These are phyloP conservation scores for Fusarium pseudograminearum DNA, from an alignment of 2,329 filamentous ascomycete species.

Conservation along the genomic window DNA sequence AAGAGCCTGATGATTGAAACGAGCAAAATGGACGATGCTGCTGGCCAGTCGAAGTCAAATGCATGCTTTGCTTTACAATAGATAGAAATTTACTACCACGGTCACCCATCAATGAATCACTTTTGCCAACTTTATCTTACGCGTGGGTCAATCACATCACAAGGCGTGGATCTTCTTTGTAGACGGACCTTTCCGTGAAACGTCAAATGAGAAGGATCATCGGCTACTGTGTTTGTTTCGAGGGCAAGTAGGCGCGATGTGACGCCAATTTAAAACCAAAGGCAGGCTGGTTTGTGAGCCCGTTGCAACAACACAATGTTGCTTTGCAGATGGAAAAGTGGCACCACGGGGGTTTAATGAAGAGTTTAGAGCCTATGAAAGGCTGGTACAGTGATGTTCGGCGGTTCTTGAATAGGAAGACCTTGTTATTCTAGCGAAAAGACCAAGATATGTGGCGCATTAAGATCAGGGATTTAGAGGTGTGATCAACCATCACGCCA, in stretches of 20 bases:
- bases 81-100: slow-evolving; percentile 45
- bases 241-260: slow-evolving; percentile 32
- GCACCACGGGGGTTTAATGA: slow-evolving; percentile 30
- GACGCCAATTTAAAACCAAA: slow-evolving; percentile 41
- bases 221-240: slow-evolving; percentile 41
- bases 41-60: slow-evolving; percentile 46
- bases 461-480: slow-evolving; percentile 33
- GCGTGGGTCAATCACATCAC: not conserved
- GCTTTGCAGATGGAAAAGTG: slow-evolving; percentile 38
- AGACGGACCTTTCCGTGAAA: slow-evolving; percentile 31
- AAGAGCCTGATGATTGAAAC: slow-evolving; percentile 47
- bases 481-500: slow-evolving; percentile 31
- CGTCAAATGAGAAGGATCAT: slow-evolving; percentile 32
- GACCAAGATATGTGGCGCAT: slow-evolving; percentile 17
- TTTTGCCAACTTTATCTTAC: slow-evolving; percentile 4
- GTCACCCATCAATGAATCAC: slow-evolving; percentile 43
- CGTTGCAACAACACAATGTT: slow-evolving; percentile 41
- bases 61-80: slow-evolving; percentile 43
- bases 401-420: slow-evolving; percentile 33
- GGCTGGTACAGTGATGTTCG: slow-evolving; percentile 29
- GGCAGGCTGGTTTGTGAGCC: slow-evolving; percentile 29
- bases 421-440: slow-evolving; percentile 6
- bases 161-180: not conserved
- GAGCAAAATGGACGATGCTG: slow-evolving; percentile 49
- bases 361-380: slow-evolving; percentile 1